A percentile compares a stretch with the other conserved stretches of the same genome.
These are phyloP conservation scores for Eustoma russellianum DNA, from an alignment of 257 asterid species.

Conservation along the genomic window DNA sequence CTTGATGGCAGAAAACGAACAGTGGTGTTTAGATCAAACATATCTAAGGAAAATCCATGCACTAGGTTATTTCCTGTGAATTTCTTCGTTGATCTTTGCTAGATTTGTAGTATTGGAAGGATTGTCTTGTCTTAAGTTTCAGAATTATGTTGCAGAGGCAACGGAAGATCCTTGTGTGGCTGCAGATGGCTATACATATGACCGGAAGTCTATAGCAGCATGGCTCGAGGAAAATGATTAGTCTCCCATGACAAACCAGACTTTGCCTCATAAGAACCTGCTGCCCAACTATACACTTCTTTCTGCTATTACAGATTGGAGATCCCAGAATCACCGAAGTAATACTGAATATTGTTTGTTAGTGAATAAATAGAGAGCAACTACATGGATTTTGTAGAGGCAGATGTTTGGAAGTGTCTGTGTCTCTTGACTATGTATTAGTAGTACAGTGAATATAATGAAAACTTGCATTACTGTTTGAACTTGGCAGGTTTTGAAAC, in stretches of 20 bases:
- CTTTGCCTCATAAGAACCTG: slow-evolving; percentile 49
- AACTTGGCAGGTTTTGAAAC: too few species aligned
- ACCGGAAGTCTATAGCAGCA: slow-evolving; percentile 51
- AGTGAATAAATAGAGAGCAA: background rate
- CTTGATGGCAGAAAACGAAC: too few species aligned
- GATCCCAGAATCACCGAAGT: slow-evolving; percentile 26
- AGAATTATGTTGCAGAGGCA: slow-evolving; percentile 35
- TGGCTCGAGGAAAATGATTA: slow-evolving; percentile 50
- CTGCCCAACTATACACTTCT: slow-evolving; percentile 65
- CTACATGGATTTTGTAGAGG: too few species aligned
- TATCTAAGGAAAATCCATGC: too few species aligned
- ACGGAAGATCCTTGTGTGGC: slow-evolving; percentile 90
- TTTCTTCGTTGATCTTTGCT: background rate
- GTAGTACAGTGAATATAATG: too few species aligned
- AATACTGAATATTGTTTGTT: background rate
- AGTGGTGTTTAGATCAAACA: too few species aligned
- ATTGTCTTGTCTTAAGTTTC: background rate
- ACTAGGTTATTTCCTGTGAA: background rate
- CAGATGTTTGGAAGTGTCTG: too few species aligned
- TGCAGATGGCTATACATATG: slow-evolving; percentile 84
- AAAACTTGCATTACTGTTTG: too few species aligned
- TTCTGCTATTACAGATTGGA: slow-evolving; percentile 76
- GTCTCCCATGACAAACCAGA: slow-evolving; percentile 57
- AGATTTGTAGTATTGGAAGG: background rate
- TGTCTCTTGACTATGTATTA: too few species aligned